phyloP scores from a whole-genome alignment of 1,284 basidiomycete species.

The Vanrija pseudolonga region DNA sequence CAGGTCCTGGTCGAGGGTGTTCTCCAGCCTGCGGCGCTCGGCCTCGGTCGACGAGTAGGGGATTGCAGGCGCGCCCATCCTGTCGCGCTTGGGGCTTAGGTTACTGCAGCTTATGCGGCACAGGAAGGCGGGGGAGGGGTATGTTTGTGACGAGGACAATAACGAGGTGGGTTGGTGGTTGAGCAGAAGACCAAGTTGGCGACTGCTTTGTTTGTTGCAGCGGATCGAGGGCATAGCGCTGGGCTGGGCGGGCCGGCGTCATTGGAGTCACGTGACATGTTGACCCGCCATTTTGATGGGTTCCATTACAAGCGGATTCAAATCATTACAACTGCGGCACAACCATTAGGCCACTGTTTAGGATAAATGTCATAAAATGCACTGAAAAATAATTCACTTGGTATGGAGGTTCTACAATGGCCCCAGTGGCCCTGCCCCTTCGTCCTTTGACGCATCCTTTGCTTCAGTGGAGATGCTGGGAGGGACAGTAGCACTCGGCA shows the following conservation, averaged over 20 bases:
- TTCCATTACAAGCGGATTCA: no score
- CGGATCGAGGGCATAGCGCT: no score
- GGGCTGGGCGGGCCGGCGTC: no score
- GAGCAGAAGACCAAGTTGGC: not conserved
- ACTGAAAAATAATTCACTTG: no score
- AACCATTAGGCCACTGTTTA: no score
- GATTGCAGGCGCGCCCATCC: slow-evolving; percentile 38
- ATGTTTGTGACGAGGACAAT: not conserved
- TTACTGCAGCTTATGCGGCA: not conserved
- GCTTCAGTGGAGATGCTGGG: no score
- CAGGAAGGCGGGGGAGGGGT: not conserved
- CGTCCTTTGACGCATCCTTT: slow-evolving; percentile 1
- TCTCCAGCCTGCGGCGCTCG: slow-evolving; percentile 43
- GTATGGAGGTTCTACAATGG: no score
- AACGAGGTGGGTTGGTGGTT: no score
- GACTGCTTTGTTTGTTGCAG: slow-evolving; percentile 12
- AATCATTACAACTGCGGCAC: no score
- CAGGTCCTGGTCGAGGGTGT: slow-evolving; percentile 44
- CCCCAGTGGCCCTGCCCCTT: slow-evolving; percentile 4
- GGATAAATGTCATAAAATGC: no score
- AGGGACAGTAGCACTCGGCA: not conserved
- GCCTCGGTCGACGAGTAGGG: slow-evolving; percentile 38
- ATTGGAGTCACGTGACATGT: no score
- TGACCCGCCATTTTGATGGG: no score
- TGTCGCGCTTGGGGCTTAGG: not conserved